Evolutionary conservation across 768 basidiomycete species (phyloP).

Genomic region (Amanita polypyramis): DNA sequence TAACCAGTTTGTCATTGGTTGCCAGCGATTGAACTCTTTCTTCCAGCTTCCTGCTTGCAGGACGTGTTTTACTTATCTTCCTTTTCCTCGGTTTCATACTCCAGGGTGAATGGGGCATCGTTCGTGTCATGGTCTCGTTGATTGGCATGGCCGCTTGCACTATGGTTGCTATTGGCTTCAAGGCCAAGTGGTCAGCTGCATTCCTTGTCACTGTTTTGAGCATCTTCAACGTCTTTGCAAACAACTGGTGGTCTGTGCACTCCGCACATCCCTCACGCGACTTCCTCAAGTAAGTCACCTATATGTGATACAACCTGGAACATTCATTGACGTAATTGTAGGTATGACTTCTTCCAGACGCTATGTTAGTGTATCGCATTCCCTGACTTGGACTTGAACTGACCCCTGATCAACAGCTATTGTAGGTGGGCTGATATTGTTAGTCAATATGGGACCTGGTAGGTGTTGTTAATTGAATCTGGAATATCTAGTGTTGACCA

Average conservation of each 20-base stretch:
- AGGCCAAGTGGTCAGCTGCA: constrained; percentile 96
- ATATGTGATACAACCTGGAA: not conserved
- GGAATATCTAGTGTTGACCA: not conserved
- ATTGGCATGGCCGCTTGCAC: constrained; percentile 85
- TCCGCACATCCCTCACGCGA: constrained; percentile 90
- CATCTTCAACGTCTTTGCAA: constrained; percentile 94
- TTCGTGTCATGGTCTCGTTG: constrained; percentile 79
- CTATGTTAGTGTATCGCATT: constrained; percentile 39
- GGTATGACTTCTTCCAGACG: constrained; percentile 99
- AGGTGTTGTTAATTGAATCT: constrained; percentile 13
- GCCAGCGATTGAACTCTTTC: not conserved
- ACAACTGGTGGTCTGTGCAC: constrained; percentile 98
- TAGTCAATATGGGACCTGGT: constrained; percentile 98
- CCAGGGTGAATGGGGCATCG: constrained; percentile 85
- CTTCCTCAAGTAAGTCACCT: constrained; percentile 81
- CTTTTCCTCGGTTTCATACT: constrained; percentile 97
- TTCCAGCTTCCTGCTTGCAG: constrained; percentile 87
- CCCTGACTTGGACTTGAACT: constrained; percentile 1
- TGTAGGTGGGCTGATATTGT: constrained; percentile 91
- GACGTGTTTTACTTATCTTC: constrained; percentile 96
- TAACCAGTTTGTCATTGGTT: constrained; percentile 7
- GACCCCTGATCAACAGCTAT: constrained; percentile 41
- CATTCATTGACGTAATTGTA: constrained; percentile 22
- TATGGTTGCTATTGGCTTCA: constrained; percentile 98
- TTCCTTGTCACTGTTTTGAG: constrained; percentile 91